phyloP scores from a whole-genome alignment of 1,139 yeast species.

The Scheffersomyces illinoinensis region DNA sequence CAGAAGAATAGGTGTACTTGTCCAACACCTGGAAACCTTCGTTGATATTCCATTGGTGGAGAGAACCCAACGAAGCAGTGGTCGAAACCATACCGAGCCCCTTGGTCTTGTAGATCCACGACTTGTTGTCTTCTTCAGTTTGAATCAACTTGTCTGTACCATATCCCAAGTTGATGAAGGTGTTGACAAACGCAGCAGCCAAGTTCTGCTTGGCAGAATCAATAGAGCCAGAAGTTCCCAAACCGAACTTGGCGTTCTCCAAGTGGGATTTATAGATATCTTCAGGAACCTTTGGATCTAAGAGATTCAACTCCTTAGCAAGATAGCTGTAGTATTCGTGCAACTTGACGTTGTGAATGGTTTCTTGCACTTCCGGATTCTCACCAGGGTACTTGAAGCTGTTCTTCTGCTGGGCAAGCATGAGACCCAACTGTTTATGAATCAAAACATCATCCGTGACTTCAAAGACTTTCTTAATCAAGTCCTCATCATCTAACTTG shows the following conservation, averaged over 20 bases:
- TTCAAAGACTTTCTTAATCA: constrained; percentile 77
- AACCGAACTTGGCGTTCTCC: constrained; percentile 64
- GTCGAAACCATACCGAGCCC: constrained; percentile 94
- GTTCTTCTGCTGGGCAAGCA: constrained; percentile 84
- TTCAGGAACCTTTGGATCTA: constrained; percentile 92
- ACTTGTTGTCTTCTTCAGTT: constrained; percentile 68
- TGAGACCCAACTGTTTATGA: constrained; percentile 89
- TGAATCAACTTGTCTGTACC: constrained; percentile 81
- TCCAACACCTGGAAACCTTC: constrained; percentile 91
- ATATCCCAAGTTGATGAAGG: constrained; percentile 87
- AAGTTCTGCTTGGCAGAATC: constrained; percentile 95
- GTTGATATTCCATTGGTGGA: constrained; percentile 87
- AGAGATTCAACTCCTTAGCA: constrained; percentile 81
- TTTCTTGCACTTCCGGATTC: constrained; percentile 78
- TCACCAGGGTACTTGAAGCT: constrained; percentile 66
- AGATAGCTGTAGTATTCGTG: constrained; percentile 80
- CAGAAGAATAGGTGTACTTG: constrained; percentile 83
- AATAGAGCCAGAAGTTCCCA: constrained; percentile 62
- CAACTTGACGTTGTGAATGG: constrained; percentile 77
- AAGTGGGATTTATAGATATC: constrained; percentile 91
- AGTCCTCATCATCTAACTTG: constrained; percentile 77
- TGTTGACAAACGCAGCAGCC: constrained; percentile 93
- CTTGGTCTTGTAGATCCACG: constrained; percentile 91
- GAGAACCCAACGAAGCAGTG: constrained; percentile 88
- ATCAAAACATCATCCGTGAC: constrained; percentile 68